These are phyloP conservation scores for Hypoxylon sp. DNA, from an alignment of 2,329 filamentous ascomycete genomes.

Conservation along the genomic window DNA sequence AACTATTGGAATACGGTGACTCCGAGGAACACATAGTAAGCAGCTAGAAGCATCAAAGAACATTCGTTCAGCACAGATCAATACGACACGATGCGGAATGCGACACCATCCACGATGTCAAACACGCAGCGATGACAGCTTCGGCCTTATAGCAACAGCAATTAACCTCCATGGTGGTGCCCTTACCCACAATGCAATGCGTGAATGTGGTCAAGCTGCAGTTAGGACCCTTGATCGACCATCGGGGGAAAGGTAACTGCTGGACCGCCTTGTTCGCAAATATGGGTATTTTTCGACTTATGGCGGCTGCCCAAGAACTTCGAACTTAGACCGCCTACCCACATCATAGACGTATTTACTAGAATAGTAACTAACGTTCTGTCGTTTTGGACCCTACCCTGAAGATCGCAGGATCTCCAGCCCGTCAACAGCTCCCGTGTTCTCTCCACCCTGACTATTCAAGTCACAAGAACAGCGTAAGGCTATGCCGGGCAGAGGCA, in stretches of 20 bases:
- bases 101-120: slow-evolving; percentile 20
- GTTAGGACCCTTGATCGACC: slow-evolving; percentile 42
- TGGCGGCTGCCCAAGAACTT: slow-evolving; percentile 17
- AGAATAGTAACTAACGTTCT: slow-evolving; percentile 10
- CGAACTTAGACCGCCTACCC: slow-evolving; percentile 19
- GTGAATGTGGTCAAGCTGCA: slow-evolving; percentile 23
- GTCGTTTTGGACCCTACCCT: slow-evolving; percentile 12
- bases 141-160: slow-evolving; percentile 16
- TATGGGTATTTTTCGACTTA: slow-evolving; percentile 25
- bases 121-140: background rate
- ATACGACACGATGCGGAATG: slow-evolving; percentile 18
- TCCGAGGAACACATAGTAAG: slow-evolving; percentile 32
- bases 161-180: slow-evolving; percentile 21
- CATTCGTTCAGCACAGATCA: slow-evolving; percentile 8
- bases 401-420: slow-evolving; percentile 26
- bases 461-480: slow-evolving; percentile 20
- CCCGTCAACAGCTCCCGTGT: slow-evolving; percentile 2
- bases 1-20: slow-evolving; percentile 9
- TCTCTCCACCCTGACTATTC: slow-evolving; percentile 10
- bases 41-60: slow-evolving; percentile 18
- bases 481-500: slow-evolving; percentile 12
- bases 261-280: slow-evolving; percentile 27
- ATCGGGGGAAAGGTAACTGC: slow-evolving; percentile 21
- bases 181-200: slow-evolving; percentile 26
- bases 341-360: slow-evolving; percentile 8